Conservation (phyloP, 352 stramenopile species). For the Elongisporangium senticosum region DNA sequence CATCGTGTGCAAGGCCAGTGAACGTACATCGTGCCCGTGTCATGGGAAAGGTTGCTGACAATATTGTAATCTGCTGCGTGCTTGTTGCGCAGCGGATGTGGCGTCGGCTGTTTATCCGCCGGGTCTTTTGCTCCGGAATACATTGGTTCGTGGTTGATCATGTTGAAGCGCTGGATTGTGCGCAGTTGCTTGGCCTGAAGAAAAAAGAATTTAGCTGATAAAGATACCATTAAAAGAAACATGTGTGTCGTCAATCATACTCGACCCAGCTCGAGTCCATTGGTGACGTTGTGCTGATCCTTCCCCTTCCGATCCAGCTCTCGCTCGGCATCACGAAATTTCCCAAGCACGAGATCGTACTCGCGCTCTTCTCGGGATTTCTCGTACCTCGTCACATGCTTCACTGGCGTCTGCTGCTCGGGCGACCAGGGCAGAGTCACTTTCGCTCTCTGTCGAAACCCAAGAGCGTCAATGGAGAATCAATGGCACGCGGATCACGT, state of each 20-base stretch:
- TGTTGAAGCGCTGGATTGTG: slow-evolving; percentile 53
- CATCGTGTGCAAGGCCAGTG: neutral
- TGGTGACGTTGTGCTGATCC: slow-evolving; percentile 27
- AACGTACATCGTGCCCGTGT: neutral
- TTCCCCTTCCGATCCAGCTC: slow-evolving; percentile 24
- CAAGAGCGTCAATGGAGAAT: slow-evolving; percentile 1
- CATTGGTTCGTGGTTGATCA: slow-evolving; percentile 61
- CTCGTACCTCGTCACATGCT: slow-evolving; percentile 64
- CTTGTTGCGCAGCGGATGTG: slow-evolving; percentile 29
- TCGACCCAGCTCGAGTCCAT: slow-evolving; percentile 30
- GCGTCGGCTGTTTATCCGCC: slow-evolving; percentile 26
- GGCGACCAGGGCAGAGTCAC: slow-evolving; percentile 48
- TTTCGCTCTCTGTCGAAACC: slow-evolving; percentile 39
- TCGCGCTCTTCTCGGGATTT: slow-evolving; percentile 65
- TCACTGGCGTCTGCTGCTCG: slow-evolving; percentile 45
- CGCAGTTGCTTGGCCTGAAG: slow-evolving; percentile 53
- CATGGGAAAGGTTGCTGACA: slow-evolving; percentile 42
- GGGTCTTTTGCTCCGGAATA: slow-evolving; percentile 40
- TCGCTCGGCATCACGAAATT: slow-evolving; percentile 56
- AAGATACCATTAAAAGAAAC: neutral
- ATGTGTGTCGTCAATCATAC: slow-evolving; percentile 10
- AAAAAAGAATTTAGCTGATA: neutral
- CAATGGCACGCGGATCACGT: too few relatives aligned
- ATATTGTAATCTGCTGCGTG: slow-evolving; percentile 51
- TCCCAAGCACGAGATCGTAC: slow-evolving; percentile 62